Conservation (phyloP, 805 yeast genomes). For the Scheffersomyces lignosus region DNA sequence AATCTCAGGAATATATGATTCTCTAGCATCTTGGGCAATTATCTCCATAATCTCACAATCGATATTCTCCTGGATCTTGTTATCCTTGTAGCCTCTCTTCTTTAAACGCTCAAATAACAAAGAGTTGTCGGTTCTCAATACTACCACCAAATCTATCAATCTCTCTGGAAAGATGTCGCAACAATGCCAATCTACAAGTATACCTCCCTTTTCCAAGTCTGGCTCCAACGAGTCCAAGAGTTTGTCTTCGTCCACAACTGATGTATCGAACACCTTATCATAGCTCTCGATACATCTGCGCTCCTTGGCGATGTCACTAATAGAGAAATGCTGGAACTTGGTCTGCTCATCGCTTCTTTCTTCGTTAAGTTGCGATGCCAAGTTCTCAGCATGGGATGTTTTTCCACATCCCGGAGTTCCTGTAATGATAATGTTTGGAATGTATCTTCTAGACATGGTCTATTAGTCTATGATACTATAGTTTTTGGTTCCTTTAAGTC, state of each 20-base stretch:
- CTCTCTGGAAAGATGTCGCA: slow-evolving; percentile 94
- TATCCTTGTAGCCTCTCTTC: slow-evolving; percentile 74
- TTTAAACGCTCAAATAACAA: slow-evolving; percentile 71
- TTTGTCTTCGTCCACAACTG: slow-evolving; percentile 91
- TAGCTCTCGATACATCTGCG: slow-evolving; percentile 76
- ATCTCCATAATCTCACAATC: slow-evolving; percentile 98
- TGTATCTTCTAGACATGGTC: slow-evolving; percentile 33
- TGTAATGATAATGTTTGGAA: slow-evolving; percentile 82
- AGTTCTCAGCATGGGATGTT: slow-evolving; percentile 67
- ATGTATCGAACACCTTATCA: slow-evolving; percentile 82
- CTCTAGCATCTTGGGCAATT: slow-evolving; percentile 81
- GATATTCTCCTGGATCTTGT: slow-evolving; percentile 84
- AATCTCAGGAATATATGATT: slow-evolving; percentile 73
- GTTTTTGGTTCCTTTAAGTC: too few species aligned
- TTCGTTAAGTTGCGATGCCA: slow-evolving; percentile 49
- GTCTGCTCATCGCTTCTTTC: slow-evolving; percentile 19
- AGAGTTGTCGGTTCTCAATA: slow-evolving; percentile 74
- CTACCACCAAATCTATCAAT: slow-evolving; percentile 88
- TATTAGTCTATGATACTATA: too few species aligned
- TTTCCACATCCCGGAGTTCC: slow-evolving; percentile 97
- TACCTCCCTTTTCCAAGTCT: slow-evolving; percentile 79
- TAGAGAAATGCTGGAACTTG: slow-evolving; percentile 54
- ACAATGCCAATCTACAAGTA: slow-evolving; percentile 95
- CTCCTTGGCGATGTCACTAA: slow-evolving; percentile 81
- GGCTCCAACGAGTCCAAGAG: slow-evolving; percentile 79